Evolutionary conservation across 257 asterid species (phyloP).

Genomic region (Gynochthodes officinalis): DNA sequence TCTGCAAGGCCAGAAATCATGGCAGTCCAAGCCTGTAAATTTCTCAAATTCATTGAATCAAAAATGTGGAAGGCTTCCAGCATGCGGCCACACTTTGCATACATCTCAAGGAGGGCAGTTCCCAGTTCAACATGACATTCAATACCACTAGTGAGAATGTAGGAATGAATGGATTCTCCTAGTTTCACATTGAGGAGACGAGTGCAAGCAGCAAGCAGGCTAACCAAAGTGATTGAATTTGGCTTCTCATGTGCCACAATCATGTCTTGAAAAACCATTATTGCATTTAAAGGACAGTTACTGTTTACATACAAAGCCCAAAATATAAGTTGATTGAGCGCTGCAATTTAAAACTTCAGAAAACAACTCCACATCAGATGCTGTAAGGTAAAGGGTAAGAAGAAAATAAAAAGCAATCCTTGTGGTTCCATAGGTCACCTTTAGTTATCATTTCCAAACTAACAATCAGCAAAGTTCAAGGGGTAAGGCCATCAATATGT

Average conservation of each 20-base stretch:
- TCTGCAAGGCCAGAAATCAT: slow-evolving; percentile 69
- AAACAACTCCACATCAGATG: background rate
- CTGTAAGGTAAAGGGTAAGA: background rate
- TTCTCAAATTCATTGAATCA: slow-evolving; percentile 33
- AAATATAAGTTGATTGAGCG: background rate
- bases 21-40: slow-evolving; percentile 63
- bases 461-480: background rate
- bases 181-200: slow-evolving; percentile 47
- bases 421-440: background rate
- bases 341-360: background rate
- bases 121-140: slow-evolving; percentile 49
- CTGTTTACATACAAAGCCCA: slow-evolving; percentile 34
- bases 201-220: slow-evolving; percentile 64
- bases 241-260: slow-evolving; percentile 41
- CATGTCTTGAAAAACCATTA: slow-evolving; percentile 51
- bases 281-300: slow-evolving; percentile 40
- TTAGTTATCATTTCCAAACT: background rate
- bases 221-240: slow-evolving; percentile 48
- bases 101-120: slow-evolving; percentile 65
- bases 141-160: slow-evolving; percentile 40
- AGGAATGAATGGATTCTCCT: slow-evolving; percentile 55
- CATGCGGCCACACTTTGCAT: slow-evolving; percentile 57
- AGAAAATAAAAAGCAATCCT: background rate
- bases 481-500: background rate
- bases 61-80: slow-evolving; percentile 53